These are phyloP conservation scores for Pyronema omphalodes DNA, from an alignment of 495 filamentous ascomycete genomes.

Conservation along the genomic window DNA sequence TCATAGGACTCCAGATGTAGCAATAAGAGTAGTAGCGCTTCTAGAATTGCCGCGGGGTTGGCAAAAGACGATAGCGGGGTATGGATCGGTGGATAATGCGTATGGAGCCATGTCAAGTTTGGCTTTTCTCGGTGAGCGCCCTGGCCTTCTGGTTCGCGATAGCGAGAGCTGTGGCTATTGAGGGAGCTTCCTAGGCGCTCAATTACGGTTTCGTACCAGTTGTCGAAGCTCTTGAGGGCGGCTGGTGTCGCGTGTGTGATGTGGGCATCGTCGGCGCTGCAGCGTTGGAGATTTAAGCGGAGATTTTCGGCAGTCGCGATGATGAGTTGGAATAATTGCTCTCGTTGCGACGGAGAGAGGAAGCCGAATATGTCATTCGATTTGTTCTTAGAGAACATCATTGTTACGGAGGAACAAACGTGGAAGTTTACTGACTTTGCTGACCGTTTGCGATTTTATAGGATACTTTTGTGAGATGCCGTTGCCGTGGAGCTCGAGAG, in stretches of 20 bases:
- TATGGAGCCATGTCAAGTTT: neutral
- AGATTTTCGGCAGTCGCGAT: neutral
- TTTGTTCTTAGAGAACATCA: too few relatives aligned
- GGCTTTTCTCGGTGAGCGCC: neutral
- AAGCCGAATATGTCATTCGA: neutral
- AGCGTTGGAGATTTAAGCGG: neutral
- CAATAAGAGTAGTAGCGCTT: neutral
- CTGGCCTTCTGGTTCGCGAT: neutral
- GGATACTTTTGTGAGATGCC: too few relatives aligned
- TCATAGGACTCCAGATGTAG: neutral
- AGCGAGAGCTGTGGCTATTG: neutral
- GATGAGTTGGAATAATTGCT: neutral
- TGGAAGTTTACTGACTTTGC: too few relatives aligned
- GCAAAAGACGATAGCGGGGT: neutral
- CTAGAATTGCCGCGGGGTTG: neutral
- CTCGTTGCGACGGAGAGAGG: neutral
- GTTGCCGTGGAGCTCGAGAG: too few relatives aligned
- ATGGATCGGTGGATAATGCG: neutral
- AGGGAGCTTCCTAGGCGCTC: conserved; percentile 20
- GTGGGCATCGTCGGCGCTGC: neutral
- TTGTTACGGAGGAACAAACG: too few relatives aligned
- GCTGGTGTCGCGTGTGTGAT: neutral
- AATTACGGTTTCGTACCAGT: conserved; percentile 24
- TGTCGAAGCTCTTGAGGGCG: conserved; percentile 15
- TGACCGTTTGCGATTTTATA: too few relatives aligned